Evolutionary conservation across 2,329 filamentous ascomycete species (phyloP), one percentile per base, ranked within the genome.

Genomic region (Didymella keratinophila): DNA sequence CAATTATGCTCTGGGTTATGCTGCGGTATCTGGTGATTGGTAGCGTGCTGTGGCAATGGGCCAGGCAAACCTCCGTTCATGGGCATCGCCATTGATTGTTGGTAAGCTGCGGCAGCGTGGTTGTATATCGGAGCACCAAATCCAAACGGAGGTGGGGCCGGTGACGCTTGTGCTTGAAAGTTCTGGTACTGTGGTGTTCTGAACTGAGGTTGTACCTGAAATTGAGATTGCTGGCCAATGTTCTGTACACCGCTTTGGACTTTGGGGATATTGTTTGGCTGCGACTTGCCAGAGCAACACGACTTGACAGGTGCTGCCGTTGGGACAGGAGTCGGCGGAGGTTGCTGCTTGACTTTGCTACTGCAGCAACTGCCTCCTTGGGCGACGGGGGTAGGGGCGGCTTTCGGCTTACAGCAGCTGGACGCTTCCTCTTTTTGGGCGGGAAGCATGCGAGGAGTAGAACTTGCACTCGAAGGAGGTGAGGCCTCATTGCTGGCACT

Each of bases 1-100:
- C 89, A 91, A 23, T 80, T 78, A 61, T 84, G 81, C 37, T 75
- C 76, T 2, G 64, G 66, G 52, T 74, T 78, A 46, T 79, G 69
- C 46, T 63, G 66, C 16, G 48, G 56, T 78, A 57, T 72, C 44
- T 78, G 67, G 21, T 61, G 58, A 12, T 52, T 49, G 78, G 52
- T 71, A 20, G 50, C 27, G 77, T 66, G 62, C 23, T 66, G 61
- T 27, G 63, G 53, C 42, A 70, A 64, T 11, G 69, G 44, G 1
- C 51, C 48, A 27, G 54, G 56, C 32, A 52, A 51, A 9, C 42
- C 45, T 3, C 61, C 60, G 47, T 54, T 64, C 74, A 71, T 71
- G 37, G 64, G 75, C 63, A 71, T 78, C 74, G 58, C 63, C 58
- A 60, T 64, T 68, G 72, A 71, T 69, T 59, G 70, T 32, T 73